A percentile compares a stretch with the other conserved stretches of the same genome.
Conservation (phyloP, 2,329 filamentous ascomycete genomes). For the Scytalidium lignicola region DNA sequence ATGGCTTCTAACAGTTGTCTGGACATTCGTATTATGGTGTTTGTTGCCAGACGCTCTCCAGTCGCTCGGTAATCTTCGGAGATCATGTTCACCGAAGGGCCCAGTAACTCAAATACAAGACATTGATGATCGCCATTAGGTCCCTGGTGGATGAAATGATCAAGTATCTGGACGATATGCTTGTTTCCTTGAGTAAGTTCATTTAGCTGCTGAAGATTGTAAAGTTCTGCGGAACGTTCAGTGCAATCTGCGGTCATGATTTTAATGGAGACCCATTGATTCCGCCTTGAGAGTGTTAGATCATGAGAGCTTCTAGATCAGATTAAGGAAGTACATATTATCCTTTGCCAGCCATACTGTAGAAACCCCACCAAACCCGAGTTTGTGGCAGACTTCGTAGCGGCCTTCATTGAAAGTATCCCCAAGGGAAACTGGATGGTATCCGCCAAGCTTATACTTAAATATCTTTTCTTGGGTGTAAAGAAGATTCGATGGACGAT, state of each 20-base stretch:
- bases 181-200: conserved; percentile 13
- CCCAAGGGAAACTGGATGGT: conserved; percentile 36
- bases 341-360: conserved; percentile 41
- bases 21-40: conserved; percentile 23
- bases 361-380: conserved; percentile 38
- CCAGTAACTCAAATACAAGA: conserved; percentile 29
- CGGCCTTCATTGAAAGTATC: conserved; percentile 35
- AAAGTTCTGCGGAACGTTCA: neutral
- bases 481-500: conserved; percentile 19
- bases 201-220: conserved; percentile 1
- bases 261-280: conserved; percentile 6
- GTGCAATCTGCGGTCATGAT: conserved; percentile 2
- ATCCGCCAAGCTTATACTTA: conserved; percentile 32
- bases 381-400: conserved; percentile 39
- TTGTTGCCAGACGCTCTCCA: conserved; percentile 17
- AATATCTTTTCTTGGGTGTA: conserved; percentile 18
- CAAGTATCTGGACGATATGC: conserved; percentile 25
- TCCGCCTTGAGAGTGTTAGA: neutral
- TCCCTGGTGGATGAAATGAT: conserved; percentile 27
- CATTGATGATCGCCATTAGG: conserved; percentile 31
- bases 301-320: neutral
- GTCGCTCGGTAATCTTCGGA: conserved; percentile 15
- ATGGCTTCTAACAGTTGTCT: conserved; percentile 25
- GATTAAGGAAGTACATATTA: conserved; percentile 3
- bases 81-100: conserved; percentile 24